Base-by-base conservation (phyloP, 2,329 filamentous ascomycete genomes). In the Aureobasidium melanogenum region DNA sequence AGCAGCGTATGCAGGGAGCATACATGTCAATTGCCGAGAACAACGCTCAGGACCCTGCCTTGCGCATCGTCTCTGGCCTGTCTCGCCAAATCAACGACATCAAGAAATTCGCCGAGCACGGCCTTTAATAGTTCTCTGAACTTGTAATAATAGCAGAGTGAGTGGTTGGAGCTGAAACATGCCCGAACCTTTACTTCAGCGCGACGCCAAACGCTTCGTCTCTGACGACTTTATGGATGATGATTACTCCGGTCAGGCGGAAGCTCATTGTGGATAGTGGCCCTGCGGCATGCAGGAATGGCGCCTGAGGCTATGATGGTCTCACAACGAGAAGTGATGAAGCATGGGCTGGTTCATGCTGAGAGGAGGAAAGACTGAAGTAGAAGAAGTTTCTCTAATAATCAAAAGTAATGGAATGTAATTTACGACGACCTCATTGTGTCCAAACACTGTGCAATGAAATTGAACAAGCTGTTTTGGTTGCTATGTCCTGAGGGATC, bases 21-120 rank as follows among this genome's bases (percentile, higher is more conserved):
- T 85, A 84, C 70, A 82, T 84, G 76, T 70, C 75, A 26, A 76
- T 84, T 58, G 80, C 81, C 4, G 77, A 84, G 70, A 76, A 69
- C 44, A 75, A 77, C 41, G 79, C 80, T 1, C 75, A 77, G 44
- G 79, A 81, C 65, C 77, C 76, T n/a, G 73, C 66, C 19, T 62
- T 83, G 57, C 66, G 66, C 57, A 67, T 65, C 62, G 67, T 74
- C 55, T 65, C 65, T 47, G 57, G 60, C 24, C 65, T 73, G 36
- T 68, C 67, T 50, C 64, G 66, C 48, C 66, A 68, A 63, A 71
- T 73, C 19, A 56, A 19, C 12, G 67, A 69, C 32, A 63, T 69
- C 54, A 62, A 62, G 61, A 59, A 51, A n/a, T 36, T 46, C 19
- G 56, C 26, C 32, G 34, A 41, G 17, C 19, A 30, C 28, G 32